A percentile compares a stretch with the other conserved stretches of the same genome.
Conservation (phyloP, 345 rosid genomes). For the Hevea brasiliensis region DNA sequence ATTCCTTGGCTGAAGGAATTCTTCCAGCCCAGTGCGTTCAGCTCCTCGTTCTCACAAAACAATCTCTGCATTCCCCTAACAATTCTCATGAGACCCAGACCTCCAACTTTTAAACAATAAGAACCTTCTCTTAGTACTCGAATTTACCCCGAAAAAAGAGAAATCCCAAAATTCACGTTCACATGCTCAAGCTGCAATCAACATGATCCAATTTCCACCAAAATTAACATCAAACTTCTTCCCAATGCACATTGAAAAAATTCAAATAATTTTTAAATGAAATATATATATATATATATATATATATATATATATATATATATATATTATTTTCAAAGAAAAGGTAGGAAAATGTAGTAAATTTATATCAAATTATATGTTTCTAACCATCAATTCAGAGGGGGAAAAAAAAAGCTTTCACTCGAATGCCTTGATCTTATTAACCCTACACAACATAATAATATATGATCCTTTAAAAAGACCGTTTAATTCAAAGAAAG, state of each 20-base stretch:
- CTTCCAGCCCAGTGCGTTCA: conserved; percentile 69
- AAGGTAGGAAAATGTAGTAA: conserved; percentile 10
- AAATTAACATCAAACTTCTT: conserved; percentile 23
- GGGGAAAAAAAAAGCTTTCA: background rate
- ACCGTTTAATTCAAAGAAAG: background rate
- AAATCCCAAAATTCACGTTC: conserved; percentile 43
- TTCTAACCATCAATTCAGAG: background rate
- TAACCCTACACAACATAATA: background rate
- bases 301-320: no score
- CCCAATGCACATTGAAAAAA: background rate
- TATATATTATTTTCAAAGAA: conserved; percentile 15
- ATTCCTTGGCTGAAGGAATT: conserved; percentile 82
- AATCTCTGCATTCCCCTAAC: conserved; percentile 98
- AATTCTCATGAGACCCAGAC: conserved; percentile 89
- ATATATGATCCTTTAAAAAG: background rate
- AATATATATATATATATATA: no score
- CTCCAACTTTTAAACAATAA: conserved; percentile 62
- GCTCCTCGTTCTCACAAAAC: conserved; percentile 53
- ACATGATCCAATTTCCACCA: conserved; percentile 37
- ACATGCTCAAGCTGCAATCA: conserved; percentile 52
- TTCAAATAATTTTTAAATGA: background rate
- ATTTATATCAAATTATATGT: conserved; percentile 1
- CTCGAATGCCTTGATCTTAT: conserved; percentile 11
- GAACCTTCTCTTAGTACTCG: conserved; percentile 53
- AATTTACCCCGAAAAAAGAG: conserved; percentile 44